Evolutionary conservation across 2,329 filamentous ascomycete genomes (phyloP).

Genomic region (Coleophoma crateriformis): DNA sequence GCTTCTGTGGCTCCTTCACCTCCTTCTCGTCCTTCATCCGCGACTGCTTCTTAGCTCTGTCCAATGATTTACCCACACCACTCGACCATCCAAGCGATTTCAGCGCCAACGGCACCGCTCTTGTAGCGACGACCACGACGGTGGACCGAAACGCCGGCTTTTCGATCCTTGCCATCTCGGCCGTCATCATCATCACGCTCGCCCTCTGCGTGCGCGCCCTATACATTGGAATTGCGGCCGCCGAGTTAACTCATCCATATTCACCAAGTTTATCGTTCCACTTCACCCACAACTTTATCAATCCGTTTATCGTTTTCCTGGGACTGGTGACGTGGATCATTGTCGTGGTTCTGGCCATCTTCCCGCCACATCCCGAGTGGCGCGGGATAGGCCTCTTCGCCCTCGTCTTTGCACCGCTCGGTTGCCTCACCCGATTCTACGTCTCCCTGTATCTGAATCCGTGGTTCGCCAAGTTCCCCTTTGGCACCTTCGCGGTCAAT

Average conservation of each 20-base stretch:
- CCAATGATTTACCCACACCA: slow-evolving; percentile 42
- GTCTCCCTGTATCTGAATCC: slow-evolving; percentile 62
- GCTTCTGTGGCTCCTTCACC: slow-evolving; percentile 84
- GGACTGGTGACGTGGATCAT: slow-evolving; percentile 70
- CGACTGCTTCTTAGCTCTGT: slow-evolving; percentile 69
- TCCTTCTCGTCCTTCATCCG: slow-evolving; percentile 72
- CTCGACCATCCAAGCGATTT: neutral
- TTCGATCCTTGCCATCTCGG: slow-evolving; percentile 71
- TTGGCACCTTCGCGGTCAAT: slow-evolving; percentile 80
- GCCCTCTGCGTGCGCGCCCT: slow-evolving; percentile 63
- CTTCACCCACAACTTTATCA: slow-evolving; percentile 51
- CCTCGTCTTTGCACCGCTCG: slow-evolving; percentile 72
- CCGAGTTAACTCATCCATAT: slow-evolving; percentile 48
- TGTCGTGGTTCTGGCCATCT: slow-evolving; percentile 61
- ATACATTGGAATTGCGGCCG: slow-evolving; percentile 68
- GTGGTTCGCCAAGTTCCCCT: slow-evolving; percentile 58
- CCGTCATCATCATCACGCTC: slow-evolving; percentile 65
- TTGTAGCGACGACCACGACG: slow-evolving; percentile 15
- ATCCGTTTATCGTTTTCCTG: slow-evolving; percentile 55
- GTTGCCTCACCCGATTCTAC: slow-evolving; percentile 70
- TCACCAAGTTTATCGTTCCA: slow-evolving; percentile 53
- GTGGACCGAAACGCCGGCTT: slow-evolving; percentile 61
- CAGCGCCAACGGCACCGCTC: neutral
- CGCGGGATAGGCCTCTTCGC: slow-evolving; percentile 68
- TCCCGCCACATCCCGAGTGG: slow-evolving; percentile 65